Evolutionary conservation across 805 yeast genomes (phyloP), one percentile per base, ranked within the genome.

Genomic region (Wickerhamiella dianesei): DNA sequence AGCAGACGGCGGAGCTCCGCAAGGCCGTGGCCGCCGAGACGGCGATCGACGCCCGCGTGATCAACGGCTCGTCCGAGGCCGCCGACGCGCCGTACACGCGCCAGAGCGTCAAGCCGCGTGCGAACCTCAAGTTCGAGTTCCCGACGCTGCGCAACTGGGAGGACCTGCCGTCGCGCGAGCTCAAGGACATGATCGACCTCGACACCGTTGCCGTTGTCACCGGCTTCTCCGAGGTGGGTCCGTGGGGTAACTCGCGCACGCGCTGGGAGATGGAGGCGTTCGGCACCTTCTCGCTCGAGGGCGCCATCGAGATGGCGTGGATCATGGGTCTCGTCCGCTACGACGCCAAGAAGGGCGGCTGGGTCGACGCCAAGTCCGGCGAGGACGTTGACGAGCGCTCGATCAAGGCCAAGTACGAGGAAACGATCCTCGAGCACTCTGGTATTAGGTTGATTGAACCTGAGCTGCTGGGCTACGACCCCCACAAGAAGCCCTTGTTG

Each of bases 271-370:
- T 92, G 95, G 98, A 92, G 71, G 85, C 96, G 41, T 56, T 66
- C 51, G 98, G 98, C 60, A 86, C 83, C 63, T 92, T 92, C 69
- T 88, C 96, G 8, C 72, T 92, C 58, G 98, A 92, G 70, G 98
- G 98, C 62, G 82, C 96, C 62, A 82, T 92, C 63, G 98, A 92
- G 72, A 88, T 92, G 95, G 97, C 99, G 44, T 92, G 97, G 96
- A 88, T 92, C 59, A 92, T 92, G 97, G 96, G 96, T 56, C 76
- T 83, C 63, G 88, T 92, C 71, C 86, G 85, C 70, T 92, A 92
- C 71, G 92, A 84, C 71, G 84, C 85, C 57, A 97, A 96, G 70
- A 85, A 85, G 76, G 88, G 88, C 61, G 97, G 97, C 59, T 92
- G 98, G 98, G 84, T 89, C 57, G 99, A 92, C 64, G 79, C 95